Base-by-base conservation (phyloP, 139 green algal genomes). In the Micractinium sp. region DNA sequence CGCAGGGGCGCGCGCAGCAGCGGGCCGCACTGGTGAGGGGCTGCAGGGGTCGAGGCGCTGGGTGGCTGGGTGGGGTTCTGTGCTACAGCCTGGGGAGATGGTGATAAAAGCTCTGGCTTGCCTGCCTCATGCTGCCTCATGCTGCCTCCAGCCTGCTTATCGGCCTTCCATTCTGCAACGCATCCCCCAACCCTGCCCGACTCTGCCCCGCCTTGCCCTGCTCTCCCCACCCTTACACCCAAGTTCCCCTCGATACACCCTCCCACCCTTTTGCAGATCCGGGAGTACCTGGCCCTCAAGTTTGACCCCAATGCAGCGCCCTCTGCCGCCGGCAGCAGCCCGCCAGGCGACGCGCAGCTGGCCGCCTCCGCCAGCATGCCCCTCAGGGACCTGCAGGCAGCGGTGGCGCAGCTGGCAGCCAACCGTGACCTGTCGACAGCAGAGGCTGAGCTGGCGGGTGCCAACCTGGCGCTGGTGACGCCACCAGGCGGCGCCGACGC, bases 401-500 rank as follows among this genome's bases (percentile, higher is more conserved):
- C 78, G 78, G 78, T 61, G 27, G 39, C 47, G 25, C 39, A 63
- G 39, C 78, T 83, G 39, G 78, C 41, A 2, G 78, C 78, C 39
- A 83, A 27, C 41, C 78, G 78, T 0, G 78, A 83, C 78, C 39
- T 83, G 23, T 66, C 39, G 39, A 3, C 78, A 36, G 39, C 78
- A 3, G 78, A 87, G 63, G 82, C 82, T 60, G 82, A 87, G 36
- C 61, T 87, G 63, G 82, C 82, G 35, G 27, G 22, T 16, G 82
- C 82, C 63, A 87, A 87, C 63, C 63, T 87, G 60, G 63, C 36
- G 35, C 82, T 73, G 36, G 63, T 87, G 63, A 9, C 41, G 36
- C 53, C 27, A 39, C n/a, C 16, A 12, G 63, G 66, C 38, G 25
- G 36, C 9, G 78, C 13, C 39, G 41, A 33, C 22, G 38, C 60